Evolutionary conservation across 176 grass and related monocot species (phyloP).

Genomic region (Phragmites australis): DNA sequence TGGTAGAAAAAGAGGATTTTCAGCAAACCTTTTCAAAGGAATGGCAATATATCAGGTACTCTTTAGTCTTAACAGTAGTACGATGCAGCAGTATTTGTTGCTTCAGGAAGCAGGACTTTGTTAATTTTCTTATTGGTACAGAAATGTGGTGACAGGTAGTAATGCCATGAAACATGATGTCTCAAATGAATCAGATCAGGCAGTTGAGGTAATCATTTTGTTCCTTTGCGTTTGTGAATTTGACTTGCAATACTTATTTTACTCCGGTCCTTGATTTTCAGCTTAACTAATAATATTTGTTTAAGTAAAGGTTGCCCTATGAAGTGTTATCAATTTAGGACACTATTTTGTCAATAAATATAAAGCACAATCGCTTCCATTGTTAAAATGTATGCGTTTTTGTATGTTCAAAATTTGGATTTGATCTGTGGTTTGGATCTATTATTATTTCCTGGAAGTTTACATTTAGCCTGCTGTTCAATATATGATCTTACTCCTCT

Average conservation of each 20-base stretch:
- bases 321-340: neutral
- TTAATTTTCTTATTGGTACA: conserved; percentile 32
- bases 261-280: conserved; percentile 13
- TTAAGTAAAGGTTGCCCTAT: neutral
- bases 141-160: conserved; percentile 33
- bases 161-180: conserved; percentile 26
- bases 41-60: conserved; percentile 69
- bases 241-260: neutral
- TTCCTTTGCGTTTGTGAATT: neutral
- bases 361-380: neutral
- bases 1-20: conserved; percentile 89
- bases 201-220: conserved; percentile 50
- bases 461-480: conserved; percentile 5
- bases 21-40: conserved; percentile 73
- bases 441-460: neutral
- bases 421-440: neutral
- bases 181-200: conserved; percentile 33
- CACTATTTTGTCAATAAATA: neutral
- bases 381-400: neutral
- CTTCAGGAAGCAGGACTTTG: neutral
- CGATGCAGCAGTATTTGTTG: conserved; percentile 12
- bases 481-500: neutral
- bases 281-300: neutral
- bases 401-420: neutral
- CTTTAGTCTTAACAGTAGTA: neutral